phyloP scores from a whole-genome alignment of 306 rosid species.

The Prosopis cineraria region DNA sequence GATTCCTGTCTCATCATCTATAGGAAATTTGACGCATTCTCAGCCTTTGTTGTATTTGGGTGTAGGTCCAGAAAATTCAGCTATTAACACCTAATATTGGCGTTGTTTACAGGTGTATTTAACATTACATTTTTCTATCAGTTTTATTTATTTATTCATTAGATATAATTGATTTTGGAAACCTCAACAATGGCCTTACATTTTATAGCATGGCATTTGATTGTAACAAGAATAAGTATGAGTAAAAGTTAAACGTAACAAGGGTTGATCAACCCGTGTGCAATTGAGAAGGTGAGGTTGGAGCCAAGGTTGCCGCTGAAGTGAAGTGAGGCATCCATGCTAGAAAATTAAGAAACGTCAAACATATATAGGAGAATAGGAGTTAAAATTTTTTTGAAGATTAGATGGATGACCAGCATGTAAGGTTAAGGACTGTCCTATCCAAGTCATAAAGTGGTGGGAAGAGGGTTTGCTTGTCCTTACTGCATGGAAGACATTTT shows the following conservation, averaged over 20 bases:
- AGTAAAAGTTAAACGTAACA: background rate
- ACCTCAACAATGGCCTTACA: background rate
- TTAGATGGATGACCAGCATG: background rate
- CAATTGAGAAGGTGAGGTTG: background rate
- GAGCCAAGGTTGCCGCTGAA: slow-evolving; percentile 6
- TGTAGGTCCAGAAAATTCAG: slow-evolving; percentile 87
- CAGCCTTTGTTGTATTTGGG: slow-evolving; percentile 22
- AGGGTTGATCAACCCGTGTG: background rate
- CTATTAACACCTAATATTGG: slow-evolving; percentile 85
- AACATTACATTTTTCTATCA: slow-evolving; percentile 19
- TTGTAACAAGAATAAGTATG: slow-evolving; percentile 18
- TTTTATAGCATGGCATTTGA: slow-evolving; percentile 11
- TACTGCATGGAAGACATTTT: background rate
- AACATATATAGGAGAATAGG: slow-evolving; percentile 2
- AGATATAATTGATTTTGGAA: background rate
- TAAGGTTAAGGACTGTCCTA: background rate
- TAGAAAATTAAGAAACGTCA: background rate
- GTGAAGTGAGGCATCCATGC: background rate
- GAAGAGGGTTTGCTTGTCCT: background rate
- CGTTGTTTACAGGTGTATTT: slow-evolving; percentile 81
- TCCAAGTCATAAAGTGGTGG: background rate
- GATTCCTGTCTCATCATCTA: background rate
- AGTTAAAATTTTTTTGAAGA: background rate
- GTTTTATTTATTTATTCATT: slow-evolving; percentile 25
- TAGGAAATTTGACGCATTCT: slow-evolving; percentile 1